Evolutionary conservation across 148 eudicot species (phyloP).

Genomic region (Beta vulgaris): DNA sequence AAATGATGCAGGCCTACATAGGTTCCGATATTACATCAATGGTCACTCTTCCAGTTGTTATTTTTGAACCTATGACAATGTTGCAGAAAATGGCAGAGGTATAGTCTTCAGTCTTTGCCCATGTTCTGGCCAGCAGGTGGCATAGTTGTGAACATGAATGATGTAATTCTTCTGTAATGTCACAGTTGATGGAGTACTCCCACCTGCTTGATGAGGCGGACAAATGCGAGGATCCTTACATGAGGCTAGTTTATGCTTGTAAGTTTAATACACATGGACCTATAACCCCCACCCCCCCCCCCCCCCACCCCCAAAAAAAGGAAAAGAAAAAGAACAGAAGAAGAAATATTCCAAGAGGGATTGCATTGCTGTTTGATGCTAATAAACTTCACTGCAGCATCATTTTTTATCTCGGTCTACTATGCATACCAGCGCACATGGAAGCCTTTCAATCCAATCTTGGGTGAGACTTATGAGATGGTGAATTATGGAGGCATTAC

Average conservation of each 20-base stretch:
- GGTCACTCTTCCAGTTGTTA: constrained; percentile 96
- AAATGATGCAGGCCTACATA: constrained; percentile 91
- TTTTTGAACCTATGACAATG: constrained; percentile 99
- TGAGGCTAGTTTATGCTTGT: constrained; percentile 93
- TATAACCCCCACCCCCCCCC: background rate
- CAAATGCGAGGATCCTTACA: constrained; percentile 88
- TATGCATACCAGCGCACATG: constrained; percentile 87
- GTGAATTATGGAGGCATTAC: constrained; percentile 78
- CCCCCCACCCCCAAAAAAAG: background rate
- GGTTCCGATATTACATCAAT: constrained; percentile 95
- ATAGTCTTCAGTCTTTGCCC: constrained; percentile 10
- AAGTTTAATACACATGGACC: constrained; percentile 19
- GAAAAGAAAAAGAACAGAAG: background rate
- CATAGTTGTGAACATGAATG: background rate
- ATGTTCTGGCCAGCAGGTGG: background rate
- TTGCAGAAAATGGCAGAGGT: constrained; percentile 99
- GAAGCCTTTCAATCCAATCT: constrained; percentile 99
- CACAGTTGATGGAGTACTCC: constrained; percentile 90
- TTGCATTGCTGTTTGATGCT: background rate
- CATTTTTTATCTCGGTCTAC: constrained; percentile 79
- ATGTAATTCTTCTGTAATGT: constrained; percentile 18
- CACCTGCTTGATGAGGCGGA: constrained; percentile 85
- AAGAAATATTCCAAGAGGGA: background rate
- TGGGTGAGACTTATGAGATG: constrained; percentile 97
- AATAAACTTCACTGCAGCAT: constrained; percentile 43